These are phyloP conservation scores for Penicillium ochrochloron DNA, from an alignment of 495 filamentous ascomycete genomes.

Conservation along the genomic window DNA sequence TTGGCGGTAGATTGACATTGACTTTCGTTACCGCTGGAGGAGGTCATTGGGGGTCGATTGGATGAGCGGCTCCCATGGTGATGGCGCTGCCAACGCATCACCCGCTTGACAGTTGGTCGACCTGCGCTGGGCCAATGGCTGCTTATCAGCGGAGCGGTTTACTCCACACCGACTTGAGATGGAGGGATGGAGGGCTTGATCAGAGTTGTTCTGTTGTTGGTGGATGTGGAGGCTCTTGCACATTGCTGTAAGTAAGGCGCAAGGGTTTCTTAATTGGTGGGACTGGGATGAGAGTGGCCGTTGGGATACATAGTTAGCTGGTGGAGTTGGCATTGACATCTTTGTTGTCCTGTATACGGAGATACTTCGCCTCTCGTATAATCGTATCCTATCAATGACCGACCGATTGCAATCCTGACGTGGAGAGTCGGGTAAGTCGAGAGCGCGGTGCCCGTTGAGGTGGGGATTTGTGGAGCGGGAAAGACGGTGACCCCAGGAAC, in stretches of 20 bases:
- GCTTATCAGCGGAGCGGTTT: not conserved
- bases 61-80: constrained; percentile 13
- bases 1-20: constrained; percentile 6
- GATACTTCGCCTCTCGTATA: not conserved
- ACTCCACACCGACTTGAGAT: constrained; percentile 19
- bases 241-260: not conserved
- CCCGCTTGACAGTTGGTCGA: constrained; percentile 27
- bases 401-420: constrained; percentile 2
- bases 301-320: not conserved
- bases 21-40: constrained; percentile 14
- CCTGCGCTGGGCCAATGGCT: constrained; percentile 22
- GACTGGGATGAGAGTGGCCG: not conserved
- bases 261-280: not conserved
- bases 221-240: not conserved
- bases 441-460: not conserved
- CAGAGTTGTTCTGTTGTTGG: not conserved
- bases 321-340: not conserved
- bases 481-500: not conserved
- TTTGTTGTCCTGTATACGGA: not conserved
- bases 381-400: not conserved
- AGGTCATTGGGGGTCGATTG: constrained; percentile 17
- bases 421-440: constrained; percentile 5
- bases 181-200: too few species aligned
- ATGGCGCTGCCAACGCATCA: constrained; percentile 30
- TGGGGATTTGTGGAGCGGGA: constrained; percentile 11